These are phyloP conservation scores for Penicillium pulvis DNA, from an alignment of 495 filamentous ascomycete genomes.

Conservation along the genomic window DNA sequence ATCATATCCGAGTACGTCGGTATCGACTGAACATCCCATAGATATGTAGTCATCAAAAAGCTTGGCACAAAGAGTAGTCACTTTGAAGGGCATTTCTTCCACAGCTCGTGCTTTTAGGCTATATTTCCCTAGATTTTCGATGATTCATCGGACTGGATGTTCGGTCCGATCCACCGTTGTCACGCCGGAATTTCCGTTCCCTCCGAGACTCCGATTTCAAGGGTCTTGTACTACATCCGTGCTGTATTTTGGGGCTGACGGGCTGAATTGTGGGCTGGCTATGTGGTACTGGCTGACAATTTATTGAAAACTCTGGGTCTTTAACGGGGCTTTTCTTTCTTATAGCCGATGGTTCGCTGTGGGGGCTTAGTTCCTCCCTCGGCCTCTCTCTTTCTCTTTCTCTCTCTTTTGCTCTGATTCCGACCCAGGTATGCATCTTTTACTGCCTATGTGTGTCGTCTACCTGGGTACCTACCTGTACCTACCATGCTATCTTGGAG, in stretches of 20 bases:
- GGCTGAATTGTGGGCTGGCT: neutral
- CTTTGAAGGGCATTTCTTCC: neutral
- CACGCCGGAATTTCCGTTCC: conserved; percentile 24
- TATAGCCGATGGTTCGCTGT: conserved; percentile 1
- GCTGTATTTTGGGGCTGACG: neutral
- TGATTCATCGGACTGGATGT: conserved; percentile 9
- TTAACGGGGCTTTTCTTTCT: neutral
- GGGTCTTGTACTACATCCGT: neutral
- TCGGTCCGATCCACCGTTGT: conserved; percentile 8
- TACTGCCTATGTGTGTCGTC: neutral
- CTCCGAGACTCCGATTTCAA: conserved; percentile 15
- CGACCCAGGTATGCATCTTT: neutral
- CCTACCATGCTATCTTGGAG: too few relatives aligned
- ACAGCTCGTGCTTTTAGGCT: neutral
- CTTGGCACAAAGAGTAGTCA: neutral
- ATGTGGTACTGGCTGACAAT: neutral
- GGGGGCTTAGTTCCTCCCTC: neutral
- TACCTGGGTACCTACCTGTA: too few relatives aligned
- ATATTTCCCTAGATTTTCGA: neutral
- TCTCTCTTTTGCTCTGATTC: neutral
- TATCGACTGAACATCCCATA: too few relatives aligned
- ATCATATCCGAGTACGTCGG: too few relatives aligned
- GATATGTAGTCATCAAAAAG: neutral
- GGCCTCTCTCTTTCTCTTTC: conserved; percentile 1
- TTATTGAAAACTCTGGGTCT: conserved; percentile 2